Base-by-base conservation (phyloP, 1,139 yeast species). In the Sugiyamaella grinbergsii region DNA sequence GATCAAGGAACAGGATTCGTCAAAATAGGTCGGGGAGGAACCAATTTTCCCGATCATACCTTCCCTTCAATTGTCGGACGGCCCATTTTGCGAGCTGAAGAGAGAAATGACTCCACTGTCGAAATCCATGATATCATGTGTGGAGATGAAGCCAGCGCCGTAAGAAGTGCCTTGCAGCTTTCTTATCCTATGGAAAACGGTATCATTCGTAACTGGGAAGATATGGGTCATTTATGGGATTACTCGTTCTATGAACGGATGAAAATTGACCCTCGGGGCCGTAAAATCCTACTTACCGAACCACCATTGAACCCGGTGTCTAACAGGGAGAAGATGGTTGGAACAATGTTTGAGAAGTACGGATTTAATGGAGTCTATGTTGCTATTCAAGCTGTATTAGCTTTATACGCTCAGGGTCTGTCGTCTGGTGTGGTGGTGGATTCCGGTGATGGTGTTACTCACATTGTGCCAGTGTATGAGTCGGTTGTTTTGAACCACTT, bases 151-250 rank as follows among this genome's bases (percentile, higher is more conserved):
- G 98, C 98, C 46, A 82, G 90, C 58, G 86, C 87, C 33, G 95
- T 88, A 31, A 81, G 98, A 63, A 84, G 96, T 1, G 81, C 91
- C 61, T 78, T 93, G 55, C 96, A 93, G 70, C 83, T 93, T 54
- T 83, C 93, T 28, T 93, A 93, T 64, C 99, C 99, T 19, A 91
- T 93, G 98, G 98, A 93, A 70, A 93, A 93, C 66, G 99, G 99
- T 64, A 89, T 94, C 63, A 91, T 93, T 69, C 85, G 85, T 67
- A 90, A 93, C 68, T 93, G 98, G 98, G 96, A 91, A 64, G 98
- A 93, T 68, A 93, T 94, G 98, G 96, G 89, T 63, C 94, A 91
- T 63, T 78, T 93, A 57, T 93, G 99, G 99, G 97, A 93, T 71
- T 93, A 93, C 70, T 94, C 98, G 22, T 93, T 93, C 70, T 86